These are phyloP conservation scores for Euphorbia tirucalli DNA, from an alignment of 345 rosid genomes.

Conservation along the genomic window DNA sequence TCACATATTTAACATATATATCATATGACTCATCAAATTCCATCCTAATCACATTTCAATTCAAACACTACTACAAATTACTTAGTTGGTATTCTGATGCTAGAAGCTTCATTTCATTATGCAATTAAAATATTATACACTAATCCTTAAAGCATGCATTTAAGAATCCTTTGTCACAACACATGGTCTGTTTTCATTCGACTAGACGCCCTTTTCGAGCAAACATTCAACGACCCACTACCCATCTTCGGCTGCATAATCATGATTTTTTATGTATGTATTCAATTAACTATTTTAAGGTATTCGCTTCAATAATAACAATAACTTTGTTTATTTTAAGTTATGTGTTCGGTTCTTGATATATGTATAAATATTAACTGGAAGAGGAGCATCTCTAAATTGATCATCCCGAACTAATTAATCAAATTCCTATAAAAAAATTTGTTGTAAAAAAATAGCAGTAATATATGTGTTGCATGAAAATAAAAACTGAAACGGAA, in stretches of 20 bases:
- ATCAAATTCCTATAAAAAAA: too few species aligned
- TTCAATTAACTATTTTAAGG: too few species aligned
- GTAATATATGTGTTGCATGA: too few species aligned
- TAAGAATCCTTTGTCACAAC: constrained; percentile 30
- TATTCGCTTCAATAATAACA: too few species aligned
- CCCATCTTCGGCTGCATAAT: constrained; percentile 15
- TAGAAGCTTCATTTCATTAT: constrained; percentile 39
- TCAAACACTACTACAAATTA: constrained; percentile 33
- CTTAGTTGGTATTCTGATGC: constrained; percentile 37
- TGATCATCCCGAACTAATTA: too few species aligned
- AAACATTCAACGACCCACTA: constrained; percentile 44
- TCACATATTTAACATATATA: constrained; percentile 20
- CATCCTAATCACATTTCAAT: constrained; percentile 15
- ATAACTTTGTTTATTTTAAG: too few species aligned
- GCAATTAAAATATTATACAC: constrained; percentile 22
- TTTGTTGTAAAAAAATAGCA: too few species aligned
- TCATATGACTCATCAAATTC: constrained; percentile 31
- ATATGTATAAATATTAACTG: too few species aligned
- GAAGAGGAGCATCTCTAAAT: too few species aligned
- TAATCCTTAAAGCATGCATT: constrained; percentile 30
- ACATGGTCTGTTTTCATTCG: constrained; percentile 32
- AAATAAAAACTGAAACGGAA: too few species aligned
- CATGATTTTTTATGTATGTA: background rate
- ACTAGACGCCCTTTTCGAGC: constrained; percentile 33
- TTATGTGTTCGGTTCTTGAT: too few species aligned